Percentiles rank a stretch among this genome's conserved stretches.
These are phyloP conservation scores for Aquilaria yunnanensis DNA, from an alignment of 345 rosid species.

Conservation along the genomic window DNA sequence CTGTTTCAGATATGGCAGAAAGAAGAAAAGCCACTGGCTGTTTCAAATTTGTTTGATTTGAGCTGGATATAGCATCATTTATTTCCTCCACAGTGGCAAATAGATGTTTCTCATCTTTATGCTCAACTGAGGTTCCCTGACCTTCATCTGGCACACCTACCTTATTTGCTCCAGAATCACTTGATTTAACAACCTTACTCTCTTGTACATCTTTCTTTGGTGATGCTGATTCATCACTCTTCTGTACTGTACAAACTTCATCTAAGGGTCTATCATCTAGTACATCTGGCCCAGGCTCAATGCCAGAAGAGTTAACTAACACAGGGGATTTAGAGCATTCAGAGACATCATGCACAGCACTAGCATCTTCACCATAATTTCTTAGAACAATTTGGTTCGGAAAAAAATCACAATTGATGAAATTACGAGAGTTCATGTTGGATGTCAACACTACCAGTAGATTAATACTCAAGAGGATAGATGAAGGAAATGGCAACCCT, in stretches of 20 bases:
- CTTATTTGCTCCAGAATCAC: conserved; percentile 11
- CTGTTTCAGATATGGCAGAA: conserved; percentile 68
- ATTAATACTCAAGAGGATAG: conserved; percentile 56
- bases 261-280: conserved; percentile 29
- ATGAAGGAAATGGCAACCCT: conserved; percentile 73
- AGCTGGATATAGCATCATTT: conserved; percentile 16
- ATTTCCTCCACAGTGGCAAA: conserved; percentile 19
- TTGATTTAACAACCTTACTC: conserved; percentile 14
- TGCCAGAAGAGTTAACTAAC: conserved; percentile 22
- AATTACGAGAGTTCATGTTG: conserved; percentile 28
- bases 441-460: conserved; percentile 60
- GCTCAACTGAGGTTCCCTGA: conserved; percentile 21
- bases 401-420: conserved; percentile 43
- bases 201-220: conserved; percentile 21
- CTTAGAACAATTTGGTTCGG: conserved; percentile 20
- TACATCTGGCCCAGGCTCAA: conserved; percentile 19
- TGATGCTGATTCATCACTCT: conserved; percentile 17
- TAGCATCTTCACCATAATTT: conserved; percentile 24
- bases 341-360: conserved; percentile 22
- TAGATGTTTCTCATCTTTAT: conserved; percentile 29
- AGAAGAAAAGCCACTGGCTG: conserved; percentile 43
- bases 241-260: conserved; percentile 19
- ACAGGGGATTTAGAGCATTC: conserved; percentile 8
- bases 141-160: conserved; percentile 17
- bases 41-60: conserved; percentile 18